A percentile compares a stretch with the other conserved stretches of the same genome.
phyloP scores from a whole-genome alignment of 2,329 filamentous ascomycete genomes.

The Verticillium longisporum region DNA sequence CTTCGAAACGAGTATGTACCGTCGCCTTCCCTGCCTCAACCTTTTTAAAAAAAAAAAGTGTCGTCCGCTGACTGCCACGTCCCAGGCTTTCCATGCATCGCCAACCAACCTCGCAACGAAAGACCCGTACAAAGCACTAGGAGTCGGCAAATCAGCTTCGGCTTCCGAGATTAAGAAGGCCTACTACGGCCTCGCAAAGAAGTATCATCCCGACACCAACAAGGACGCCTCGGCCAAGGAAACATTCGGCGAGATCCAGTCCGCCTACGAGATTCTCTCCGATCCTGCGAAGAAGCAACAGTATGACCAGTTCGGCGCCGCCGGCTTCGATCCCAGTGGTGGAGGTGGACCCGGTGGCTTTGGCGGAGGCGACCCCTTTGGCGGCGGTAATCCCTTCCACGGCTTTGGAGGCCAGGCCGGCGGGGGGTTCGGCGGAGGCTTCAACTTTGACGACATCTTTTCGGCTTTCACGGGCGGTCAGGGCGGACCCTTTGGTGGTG shows the following conservation, averaged over 20 bases:
- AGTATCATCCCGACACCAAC: constrained; percentile 96
- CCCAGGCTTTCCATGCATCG: constrained; percentile 56
- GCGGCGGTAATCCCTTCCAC: constrained; percentile 57
- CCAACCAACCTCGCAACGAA: constrained; percentile 43
- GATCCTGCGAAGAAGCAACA: constrained; percentile 90
- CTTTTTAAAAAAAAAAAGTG: neutral
- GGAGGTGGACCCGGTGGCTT: constrained; percentile 51
- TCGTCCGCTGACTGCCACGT: neutral
- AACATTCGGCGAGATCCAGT: constrained; percentile 86
- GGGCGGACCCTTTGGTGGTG: constrained; percentile 46
- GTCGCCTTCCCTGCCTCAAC: neutral
- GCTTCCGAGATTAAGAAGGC: constrained; percentile 92
- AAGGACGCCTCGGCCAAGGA: constrained; percentile 92
- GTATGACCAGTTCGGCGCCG: constrained; percentile 83
- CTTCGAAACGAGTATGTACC: constrained; percentile 13
- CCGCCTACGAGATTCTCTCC: constrained; percentile 87
- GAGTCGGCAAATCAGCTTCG: constrained; percentile 75
- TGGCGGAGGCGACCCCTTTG: constrained; percentile 45
- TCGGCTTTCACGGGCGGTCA: constrained; percentile 66
- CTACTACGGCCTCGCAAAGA: constrained; percentile 96
- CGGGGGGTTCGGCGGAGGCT: constrained; percentile 70
- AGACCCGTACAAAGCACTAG: constrained; percentile 83
- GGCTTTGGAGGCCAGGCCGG: constrained; percentile 58
- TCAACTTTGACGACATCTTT: constrained; percentile 96
- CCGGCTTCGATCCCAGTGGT: constrained; percentile 74